phyloP scores from a whole-genome alignment of 1,284 basidiomycete genomes.

The Ceratobasidium sp. region DNA sequence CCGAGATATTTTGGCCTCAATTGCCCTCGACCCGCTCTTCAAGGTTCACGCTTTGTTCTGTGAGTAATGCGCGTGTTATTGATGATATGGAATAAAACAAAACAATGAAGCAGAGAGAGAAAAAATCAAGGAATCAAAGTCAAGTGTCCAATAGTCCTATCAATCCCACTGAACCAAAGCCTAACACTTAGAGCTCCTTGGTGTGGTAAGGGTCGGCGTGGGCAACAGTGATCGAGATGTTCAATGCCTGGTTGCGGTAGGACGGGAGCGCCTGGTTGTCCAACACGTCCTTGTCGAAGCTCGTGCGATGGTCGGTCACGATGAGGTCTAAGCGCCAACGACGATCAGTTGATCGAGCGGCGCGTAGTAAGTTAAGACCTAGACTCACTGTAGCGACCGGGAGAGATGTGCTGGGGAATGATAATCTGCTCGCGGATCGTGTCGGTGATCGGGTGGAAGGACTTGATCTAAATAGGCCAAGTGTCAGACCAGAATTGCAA shows the following conservation, averaged over 20 bases:
- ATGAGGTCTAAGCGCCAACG: slow-evolving; percentile 16
- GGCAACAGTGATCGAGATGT: slow-evolving; percentile 28
- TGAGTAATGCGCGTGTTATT: too few relatives aligned
- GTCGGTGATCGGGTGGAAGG: slow-evolving; percentile 27
- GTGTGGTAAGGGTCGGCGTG: slow-evolving; percentile 22
- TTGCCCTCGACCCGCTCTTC: too few relatives aligned
- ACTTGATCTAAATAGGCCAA: slow-evolving; percentile 1
- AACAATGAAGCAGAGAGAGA: too few relatives aligned
- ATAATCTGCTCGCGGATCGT: slow-evolving; percentile 5
- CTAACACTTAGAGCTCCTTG: slow-evolving; percentile 30
- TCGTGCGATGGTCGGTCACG: slow-evolving; percentile 25
- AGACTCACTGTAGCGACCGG: slow-evolving; percentile 29
- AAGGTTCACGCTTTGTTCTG: too few relatives aligned
- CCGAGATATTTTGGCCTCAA: too few relatives aligned
- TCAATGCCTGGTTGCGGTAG: slow-evolving; percentile 32
- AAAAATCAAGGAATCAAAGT: neutral
- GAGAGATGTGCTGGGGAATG: neutral
- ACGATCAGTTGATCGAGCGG: neutral
- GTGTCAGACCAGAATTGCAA: too few relatives aligned
- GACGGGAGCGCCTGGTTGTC: slow-evolving; percentile 30
- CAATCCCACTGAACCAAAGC: neutral
- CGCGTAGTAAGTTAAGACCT: neutral
- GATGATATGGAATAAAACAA: too few relatives aligned
- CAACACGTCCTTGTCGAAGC: slow-evolving; percentile 21
- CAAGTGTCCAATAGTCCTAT: neutral